Evolutionary conservation across 768 basidiomycete genomes (phyloP), one percentile per base, ranked within the genome.

Genomic region (Xerocomus brunneocitrinus): DNA sequence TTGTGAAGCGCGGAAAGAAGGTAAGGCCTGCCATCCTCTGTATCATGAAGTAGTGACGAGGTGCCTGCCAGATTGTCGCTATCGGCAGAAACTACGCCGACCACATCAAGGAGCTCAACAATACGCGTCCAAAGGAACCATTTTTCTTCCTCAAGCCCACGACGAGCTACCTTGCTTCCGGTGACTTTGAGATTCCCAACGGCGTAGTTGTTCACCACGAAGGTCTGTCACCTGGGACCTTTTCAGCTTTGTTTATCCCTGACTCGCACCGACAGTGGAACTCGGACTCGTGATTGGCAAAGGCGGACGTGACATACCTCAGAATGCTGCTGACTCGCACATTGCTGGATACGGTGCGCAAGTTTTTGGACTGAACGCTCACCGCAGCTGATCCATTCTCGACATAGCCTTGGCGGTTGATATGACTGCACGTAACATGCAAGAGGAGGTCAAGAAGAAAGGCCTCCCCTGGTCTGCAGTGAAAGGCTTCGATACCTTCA

Each of bases 81-180:
- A 98, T 98, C 54, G 95, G 95, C 32, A 83, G 95, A 54, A 98
- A 97, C 75, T 97, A 95, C 69, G 82, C 80, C 5, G 89, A 89
- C 32, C 95, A 97, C 60, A 85, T 87, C 67, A 92, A 89, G 71
- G 97, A 99, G 66, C 79, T 98, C 34, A 87, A 85, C 64, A 98
- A 98, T 67, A 74, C 87, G 5, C 54, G 38, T 28, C 95, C 95
- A 0, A 89, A 85, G 67, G 95, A 98, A 66, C 97, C 97, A 0
- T 98, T 99, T 78, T 95, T 98, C 80, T 99, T 99, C 76, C 74
- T 98, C 27, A 99, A 99, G 72, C 97, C 95, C 8, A 98, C 97
- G 5, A 84, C 87, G 12, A 91, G 88, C 65, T 98, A 95, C 65
- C 64, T 98, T 24, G 63, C 75, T 22, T 82, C 83, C 14, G 90